Percentiles rank a stretch among this genome's conserved stretches.
Conservation (phyloP, 2,329 filamentous ascomycete species). For the Colletotrichum sojae region DNA sequence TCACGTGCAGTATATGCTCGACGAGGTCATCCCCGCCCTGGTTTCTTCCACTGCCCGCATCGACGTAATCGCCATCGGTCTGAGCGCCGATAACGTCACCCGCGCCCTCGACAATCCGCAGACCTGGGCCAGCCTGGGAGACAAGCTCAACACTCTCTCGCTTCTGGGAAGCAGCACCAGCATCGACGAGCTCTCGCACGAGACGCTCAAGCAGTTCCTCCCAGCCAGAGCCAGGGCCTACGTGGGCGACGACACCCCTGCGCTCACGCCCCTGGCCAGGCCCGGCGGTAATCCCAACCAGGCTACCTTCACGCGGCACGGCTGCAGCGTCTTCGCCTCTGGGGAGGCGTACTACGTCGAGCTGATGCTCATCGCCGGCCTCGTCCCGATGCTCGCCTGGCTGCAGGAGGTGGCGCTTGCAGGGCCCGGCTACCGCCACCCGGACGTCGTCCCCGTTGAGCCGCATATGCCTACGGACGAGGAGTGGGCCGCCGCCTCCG, state of each 20-base stretch:
- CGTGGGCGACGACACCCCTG: constrained; percentile 64
- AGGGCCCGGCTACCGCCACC: constrained; percentile 55
- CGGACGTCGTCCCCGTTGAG: constrained; percentile 50
- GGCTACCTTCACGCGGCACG: constrained; percentile 59
- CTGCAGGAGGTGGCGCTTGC: constrained; percentile 68
- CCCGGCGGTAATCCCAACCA: constrained; percentile 59
- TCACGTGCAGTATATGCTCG: constrained; percentile 79
- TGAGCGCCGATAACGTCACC: constrained; percentile 72
- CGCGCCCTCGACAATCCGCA: constrained; percentile 70
- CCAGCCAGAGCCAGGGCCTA: constrained; percentile 73
- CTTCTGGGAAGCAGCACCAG: constrained; percentile 64
- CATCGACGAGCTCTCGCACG: constrained; percentile 56
- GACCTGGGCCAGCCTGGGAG: constrained; percentile 63
- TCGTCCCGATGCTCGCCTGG: constrained; percentile 71
- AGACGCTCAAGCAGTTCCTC: constrained; percentile 64
- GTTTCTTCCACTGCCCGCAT: constrained; percentile 67
- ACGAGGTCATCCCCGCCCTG: constrained; percentile 69
- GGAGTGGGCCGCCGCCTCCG: constrained; percentile 37
- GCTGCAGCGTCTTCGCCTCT: constrained; percentile 79
- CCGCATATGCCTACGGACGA: constrained; percentile 27
- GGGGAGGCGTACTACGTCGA: constrained; percentile 73
- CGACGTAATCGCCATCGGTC: constrained; percentile 80
- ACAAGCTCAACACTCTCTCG: constrained; percentile 62
- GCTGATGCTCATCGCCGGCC: constrained; percentile 70
- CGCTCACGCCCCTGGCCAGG: constrained; percentile 65